Evolutionary conservation across 1,284 basidiomycete species (phyloP).

Genomic region (Tetrapyrgos nigripes): DNA sequence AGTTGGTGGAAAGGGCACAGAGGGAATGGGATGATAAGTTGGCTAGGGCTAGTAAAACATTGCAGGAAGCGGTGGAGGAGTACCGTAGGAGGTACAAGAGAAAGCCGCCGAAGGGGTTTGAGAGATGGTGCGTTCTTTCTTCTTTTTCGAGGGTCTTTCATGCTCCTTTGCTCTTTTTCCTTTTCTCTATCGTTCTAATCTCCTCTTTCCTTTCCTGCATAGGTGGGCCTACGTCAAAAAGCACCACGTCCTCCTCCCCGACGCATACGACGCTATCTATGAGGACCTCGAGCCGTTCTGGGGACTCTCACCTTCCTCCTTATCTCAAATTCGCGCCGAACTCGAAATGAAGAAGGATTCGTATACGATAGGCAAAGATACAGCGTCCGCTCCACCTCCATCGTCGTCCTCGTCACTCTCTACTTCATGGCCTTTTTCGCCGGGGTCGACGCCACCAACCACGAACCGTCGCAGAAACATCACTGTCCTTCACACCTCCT

Average conservation of each 20-base stretch:
- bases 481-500: slow-evolving; percentile 36
- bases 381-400: too few species aligned
- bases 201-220: background rate
- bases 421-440: too few species aligned
- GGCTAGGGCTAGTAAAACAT: slow-evolving; percentile 56
- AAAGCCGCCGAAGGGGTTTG: slow-evolving; percentile 61
- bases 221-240: slow-evolving; percentile 66
- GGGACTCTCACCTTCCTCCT: slow-evolving; percentile 51
- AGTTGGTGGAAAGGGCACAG: slow-evolving; percentile 58
- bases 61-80: slow-evolving; percentile 60
- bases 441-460: too few species aligned
- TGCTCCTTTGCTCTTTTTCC: background rate
- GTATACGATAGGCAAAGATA: slow-evolving; percentile 46
- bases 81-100: slow-evolving; percentile 57
- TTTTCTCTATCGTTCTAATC: background rate
- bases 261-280: slow-evolving; percentile 61
- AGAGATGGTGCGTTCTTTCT: slow-evolving; percentile 47
- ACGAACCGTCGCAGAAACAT: slow-evolving; percentile 28
- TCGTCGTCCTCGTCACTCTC: too few species aligned
- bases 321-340: slow-evolving; percentile 40
- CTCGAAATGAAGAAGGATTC: slow-evolving; percentile 42
- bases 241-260: slow-evolving; percentile 59
- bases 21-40: slow-evolving; percentile 59
- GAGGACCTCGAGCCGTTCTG: slow-evolving; percentile 57
- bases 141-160: background rate